Base-by-base conservation (phyloP, 1,284 basidiomycete species). In the Paramarasmius palmivorus region DNA sequence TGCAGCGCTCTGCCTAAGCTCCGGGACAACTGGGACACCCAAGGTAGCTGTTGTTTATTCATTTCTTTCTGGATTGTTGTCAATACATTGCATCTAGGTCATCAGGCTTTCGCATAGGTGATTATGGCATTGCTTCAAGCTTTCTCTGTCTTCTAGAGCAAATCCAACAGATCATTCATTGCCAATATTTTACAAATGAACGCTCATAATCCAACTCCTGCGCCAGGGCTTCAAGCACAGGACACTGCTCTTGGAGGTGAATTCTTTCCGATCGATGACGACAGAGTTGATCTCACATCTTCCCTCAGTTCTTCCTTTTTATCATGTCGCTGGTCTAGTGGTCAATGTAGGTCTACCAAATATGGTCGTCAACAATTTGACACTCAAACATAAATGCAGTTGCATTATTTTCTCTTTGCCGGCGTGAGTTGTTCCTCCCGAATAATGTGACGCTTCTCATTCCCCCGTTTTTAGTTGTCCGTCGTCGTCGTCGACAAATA, bases 401-500 rank as follows among this genome's bases (percentile, higher is more conserved):
- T 82, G 41, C 78, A 79, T 55, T 75, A 68, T 57, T 56, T 68
- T 50, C 46, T 75, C 15, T 82, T 75, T 58, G 66, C 63, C 34
- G 79, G 76, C 23, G 81, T 82, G 63, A 54, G 67, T 57, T 19
- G 29, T 25, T 35, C 25, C 10, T 17, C 32, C 17, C 25, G 17
- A 39, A 17, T 5, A 41, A 15, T 26, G 32, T 25, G 23, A 22
- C 29, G 15, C 9, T 22, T 14, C 12, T 29, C 10, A 4, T 6
- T 49, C 26, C 20, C 36, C 54, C 25, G 23, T 49, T 32, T 29
- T 48, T 41, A 81, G 79, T 61, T 78, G 5, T 68, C 76, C 1
- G 47, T 83, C 20, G 82, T 88, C 15, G 74, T 86, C 4, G 65
- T 83, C 4, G 76, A 83, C 15, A 83, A 76, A 62, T 88, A 88